These are phyloP conservation scores for Spatholobus suberectus DNA, from an alignment of 306 rosid species.

Conservation along the genomic window DNA sequence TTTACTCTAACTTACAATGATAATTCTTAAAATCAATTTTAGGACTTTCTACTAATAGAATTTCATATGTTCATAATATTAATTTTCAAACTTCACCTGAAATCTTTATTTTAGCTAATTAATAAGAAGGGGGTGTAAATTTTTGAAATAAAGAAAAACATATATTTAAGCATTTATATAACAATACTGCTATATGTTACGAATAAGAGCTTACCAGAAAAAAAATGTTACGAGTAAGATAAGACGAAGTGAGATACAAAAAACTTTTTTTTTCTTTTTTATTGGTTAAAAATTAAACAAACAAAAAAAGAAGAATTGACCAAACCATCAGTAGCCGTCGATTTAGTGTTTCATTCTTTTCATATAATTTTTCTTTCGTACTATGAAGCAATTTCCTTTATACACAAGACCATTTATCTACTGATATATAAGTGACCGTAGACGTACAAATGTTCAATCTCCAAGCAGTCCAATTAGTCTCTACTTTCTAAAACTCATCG, in stretches of 20 bases:
- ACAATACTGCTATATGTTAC: no score
- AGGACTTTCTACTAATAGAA: background rate
- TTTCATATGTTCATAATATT: background rate
- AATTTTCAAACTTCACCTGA: background rate
- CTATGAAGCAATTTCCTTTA: background rate
- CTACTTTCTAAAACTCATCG: background rate
- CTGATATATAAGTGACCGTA: background rate
- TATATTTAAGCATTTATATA: no score
- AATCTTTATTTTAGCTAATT: background rate
- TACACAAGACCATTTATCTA: background rate
- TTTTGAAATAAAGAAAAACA: background rate
- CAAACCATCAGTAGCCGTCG: no score
- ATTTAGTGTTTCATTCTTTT: no score
- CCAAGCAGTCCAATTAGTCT: background rate
- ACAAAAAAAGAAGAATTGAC: no score
- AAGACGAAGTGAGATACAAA: no score
- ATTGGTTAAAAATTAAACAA: no score
- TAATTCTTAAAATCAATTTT: background rate
- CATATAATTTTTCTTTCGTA: no score
- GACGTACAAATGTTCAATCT: background rate
- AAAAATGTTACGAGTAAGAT: no score
- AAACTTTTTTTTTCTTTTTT: no score
- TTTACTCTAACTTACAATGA: no score
- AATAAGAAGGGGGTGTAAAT: background rate
- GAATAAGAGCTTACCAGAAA: no score